Percentiles rank a stretch among this genome's conserved stretches.
Evolutionary conservation across 805 yeast species (phyloP).

Genomic region (Cyberlindnera amylophila): DNA sequence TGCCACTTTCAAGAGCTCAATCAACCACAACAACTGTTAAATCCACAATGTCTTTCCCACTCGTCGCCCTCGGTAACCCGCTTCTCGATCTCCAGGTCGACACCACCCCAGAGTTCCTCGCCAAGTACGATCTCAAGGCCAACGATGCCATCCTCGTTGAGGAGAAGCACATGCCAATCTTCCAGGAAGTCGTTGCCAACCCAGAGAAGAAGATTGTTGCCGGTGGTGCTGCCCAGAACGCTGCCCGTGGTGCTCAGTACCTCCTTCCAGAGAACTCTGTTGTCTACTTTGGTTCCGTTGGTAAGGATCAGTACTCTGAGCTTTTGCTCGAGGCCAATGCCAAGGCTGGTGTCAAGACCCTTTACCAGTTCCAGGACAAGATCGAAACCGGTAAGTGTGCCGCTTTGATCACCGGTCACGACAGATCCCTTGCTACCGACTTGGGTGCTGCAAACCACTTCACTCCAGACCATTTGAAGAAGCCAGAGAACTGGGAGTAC

Average conservation of each 20-base stretch:
- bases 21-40: background rate
- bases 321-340: conserved; percentile 78
- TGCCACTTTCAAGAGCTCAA: background rate
- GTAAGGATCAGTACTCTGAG: conserved; percentile 84
- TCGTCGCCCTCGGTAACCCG: conserved; percentile 91
- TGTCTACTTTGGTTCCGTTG: conserved; percentile 94
- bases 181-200: conserved; percentile 65
- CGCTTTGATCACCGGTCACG: conserved; percentile 79
- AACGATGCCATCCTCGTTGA: conserved; percentile 90
- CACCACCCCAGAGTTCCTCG: conserved; percentile 63
- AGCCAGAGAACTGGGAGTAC: conserved; percentile 82
- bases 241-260: conserved; percentile 98
- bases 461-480: conserved; percentile 81
- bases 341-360: conserved; percentile 82
- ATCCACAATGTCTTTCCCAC: conserved; percentile 50
- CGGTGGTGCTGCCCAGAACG: conserved; percentile 99
- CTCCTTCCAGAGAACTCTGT: conserved; percentile 78
- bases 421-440: conserved; percentile 94
- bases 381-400: conserved; percentile 97
- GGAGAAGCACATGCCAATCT: conserved; percentile 82
- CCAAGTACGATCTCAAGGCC: conserved; percentile 78
- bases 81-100: conserved; percentile 82
- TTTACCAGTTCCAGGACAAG: conserved; percentile 75
- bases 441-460: conserved; percentile 98
- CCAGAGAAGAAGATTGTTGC: conserved; percentile 72